phyloP scores from a whole-genome alignment of 2,329 filamentous ascomycete genomes.

The Aureobasidium vineae region DNA sequence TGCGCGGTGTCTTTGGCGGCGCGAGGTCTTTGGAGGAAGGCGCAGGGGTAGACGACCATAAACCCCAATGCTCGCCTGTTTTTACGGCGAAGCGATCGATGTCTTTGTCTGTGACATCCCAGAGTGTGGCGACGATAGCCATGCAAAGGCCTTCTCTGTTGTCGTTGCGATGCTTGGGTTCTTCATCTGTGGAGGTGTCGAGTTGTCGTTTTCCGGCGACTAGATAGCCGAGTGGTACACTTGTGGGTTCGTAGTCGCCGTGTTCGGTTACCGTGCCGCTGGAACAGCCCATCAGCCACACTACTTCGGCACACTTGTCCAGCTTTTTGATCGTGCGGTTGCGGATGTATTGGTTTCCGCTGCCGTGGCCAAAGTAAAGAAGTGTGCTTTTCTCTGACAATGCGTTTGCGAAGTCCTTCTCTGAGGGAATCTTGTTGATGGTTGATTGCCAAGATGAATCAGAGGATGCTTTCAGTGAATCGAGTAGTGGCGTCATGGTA shows the following conservation, averaged over 20 bases:
- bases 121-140: conserved; percentile 86
- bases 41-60: conserved; percentile 47
- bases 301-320: conserved; percentile 42
- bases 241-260: conserved; percentile 87
- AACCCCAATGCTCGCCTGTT: conserved; percentile 82
- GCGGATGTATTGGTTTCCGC: conserved; percentile 90
- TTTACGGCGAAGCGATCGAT: conserved; percentile 87
- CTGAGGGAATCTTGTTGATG: conserved; percentile 66
- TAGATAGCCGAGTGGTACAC: conserved; percentile 88
- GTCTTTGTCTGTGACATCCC: conserved; percentile 97
- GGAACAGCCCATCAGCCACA: conserved; percentile 92
- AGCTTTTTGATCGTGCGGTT: conserved; percentile 77
- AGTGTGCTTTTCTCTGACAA: conserved; percentile 69
- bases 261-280: conserved; percentile 76
- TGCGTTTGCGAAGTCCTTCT: conserved; percentile 70
- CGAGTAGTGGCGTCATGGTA: conserved; percentile 67
- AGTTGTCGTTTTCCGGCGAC: conserved; percentile 63
- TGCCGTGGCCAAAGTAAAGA: conserved; percentile 95
- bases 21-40: conserved; percentile 36
- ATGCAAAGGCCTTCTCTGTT: conserved; percentile 44
- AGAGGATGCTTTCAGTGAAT: conserved; percentile 38
- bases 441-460: conserved; percentile 63
- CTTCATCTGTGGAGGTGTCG: neutral
- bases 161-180: neutral
- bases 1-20: conserved; percentile 36